phyloP scores from a whole-genome alignment of 768 basidiomycete species.

The Podaxis sp. region DNA sequence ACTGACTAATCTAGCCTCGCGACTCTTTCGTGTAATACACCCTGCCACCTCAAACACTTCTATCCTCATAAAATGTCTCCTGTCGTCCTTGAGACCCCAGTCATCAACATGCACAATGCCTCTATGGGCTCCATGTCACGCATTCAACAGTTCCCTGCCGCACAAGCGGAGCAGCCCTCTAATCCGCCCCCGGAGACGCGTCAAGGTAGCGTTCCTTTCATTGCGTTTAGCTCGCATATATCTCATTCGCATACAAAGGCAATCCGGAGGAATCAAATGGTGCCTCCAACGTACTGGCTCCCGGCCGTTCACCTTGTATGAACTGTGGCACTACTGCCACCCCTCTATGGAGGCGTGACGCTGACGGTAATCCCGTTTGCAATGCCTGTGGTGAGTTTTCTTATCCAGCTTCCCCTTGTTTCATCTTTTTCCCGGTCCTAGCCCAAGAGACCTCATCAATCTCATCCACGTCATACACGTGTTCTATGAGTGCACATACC shows the following conservation, averaged over 20 bases:
- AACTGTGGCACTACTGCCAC: slow-evolving; percentile 79
- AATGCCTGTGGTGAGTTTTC: slow-evolving; percentile 82
- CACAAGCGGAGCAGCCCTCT: slow-evolving; percentile 20
- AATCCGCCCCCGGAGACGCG: slow-evolving; percentile 25
- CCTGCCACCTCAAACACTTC: slow-evolving; percentile 13
- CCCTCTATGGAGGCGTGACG: slow-evolving; percentile 82
- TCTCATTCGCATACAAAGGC: slow-evolving; percentile 14
- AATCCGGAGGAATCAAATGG: slow-evolving; percentile 27
- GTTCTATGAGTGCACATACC: slow-evolving; percentile 8
- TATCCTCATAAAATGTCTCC: slow-evolving; percentile 43
- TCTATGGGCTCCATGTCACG: slow-evolving; percentile 42
- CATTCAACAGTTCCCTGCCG: slow-evolving; percentile 40
- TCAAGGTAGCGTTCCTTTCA: slow-evolving; percentile 20
- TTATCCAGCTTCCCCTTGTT: slow-evolving; percentile 26
- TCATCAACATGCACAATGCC: slow-evolving; percentile 47
- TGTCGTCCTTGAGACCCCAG: slow-evolving; percentile 55
- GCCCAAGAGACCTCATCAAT: slow-evolving; percentile 8
- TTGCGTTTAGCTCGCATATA: slow-evolving; percentile 7
- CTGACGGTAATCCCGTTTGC: slow-evolving; percentile 81
- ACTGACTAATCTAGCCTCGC: slow-evolving; percentile 20
- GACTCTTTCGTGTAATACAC: slow-evolving; percentile 14
- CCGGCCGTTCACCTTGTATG: slow-evolving; percentile 53
- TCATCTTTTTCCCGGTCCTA: slow-evolving; percentile 17
- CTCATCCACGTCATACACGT: slow-evolving; percentile 15
- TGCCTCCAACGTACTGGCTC: slow-evolving; percentile 23